Conservation (phyloP, 352 stramenopile species). For the Globisporangium rhizosaccharum region DNA sequence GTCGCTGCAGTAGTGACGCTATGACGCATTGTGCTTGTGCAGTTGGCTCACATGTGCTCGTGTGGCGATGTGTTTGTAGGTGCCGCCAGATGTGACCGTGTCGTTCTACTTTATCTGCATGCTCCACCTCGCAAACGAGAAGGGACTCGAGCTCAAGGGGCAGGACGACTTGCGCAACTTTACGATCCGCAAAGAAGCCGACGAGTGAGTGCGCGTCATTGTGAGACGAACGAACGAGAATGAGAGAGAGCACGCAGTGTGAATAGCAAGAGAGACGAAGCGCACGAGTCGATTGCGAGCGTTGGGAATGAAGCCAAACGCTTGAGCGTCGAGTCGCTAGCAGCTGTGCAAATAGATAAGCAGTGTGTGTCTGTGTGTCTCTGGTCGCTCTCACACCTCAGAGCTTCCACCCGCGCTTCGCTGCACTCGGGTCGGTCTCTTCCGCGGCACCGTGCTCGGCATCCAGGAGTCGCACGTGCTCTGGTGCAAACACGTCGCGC, state of each 20-base stretch:
- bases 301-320: background rate
- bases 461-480: constrained; percentile 44
- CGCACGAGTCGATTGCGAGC: background rate
- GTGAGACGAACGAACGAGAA: constrained; percentile 6
- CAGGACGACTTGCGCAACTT: constrained; percentile 79
- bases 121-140: constrained; percentile 99
- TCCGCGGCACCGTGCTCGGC: constrained; percentile 24
- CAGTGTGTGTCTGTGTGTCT: background rate
- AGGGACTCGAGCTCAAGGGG: constrained; percentile 87
- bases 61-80: constrained; percentile 25
- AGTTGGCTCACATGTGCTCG: background rate
- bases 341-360: constrained; percentile 15
- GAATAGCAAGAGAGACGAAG: background rate
- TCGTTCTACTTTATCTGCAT: constrained; percentile 99
- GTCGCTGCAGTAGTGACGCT: background rate
- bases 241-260: background rate
- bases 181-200: constrained; percentile 46
- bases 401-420: constrained; percentile 59
- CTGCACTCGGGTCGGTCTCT: constrained; percentile 11
- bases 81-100: constrained; percentile 92
- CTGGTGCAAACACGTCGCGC: constrained; percentile 39
- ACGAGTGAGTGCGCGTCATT: constrained; percentile 7
- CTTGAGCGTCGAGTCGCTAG: background rate
- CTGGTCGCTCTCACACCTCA: constrained; percentile 12
- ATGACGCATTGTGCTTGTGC: no score